phyloP scores from a whole-genome alignment of 176 grass and related monocot genomes.

The Zea luxurians region DNA sequence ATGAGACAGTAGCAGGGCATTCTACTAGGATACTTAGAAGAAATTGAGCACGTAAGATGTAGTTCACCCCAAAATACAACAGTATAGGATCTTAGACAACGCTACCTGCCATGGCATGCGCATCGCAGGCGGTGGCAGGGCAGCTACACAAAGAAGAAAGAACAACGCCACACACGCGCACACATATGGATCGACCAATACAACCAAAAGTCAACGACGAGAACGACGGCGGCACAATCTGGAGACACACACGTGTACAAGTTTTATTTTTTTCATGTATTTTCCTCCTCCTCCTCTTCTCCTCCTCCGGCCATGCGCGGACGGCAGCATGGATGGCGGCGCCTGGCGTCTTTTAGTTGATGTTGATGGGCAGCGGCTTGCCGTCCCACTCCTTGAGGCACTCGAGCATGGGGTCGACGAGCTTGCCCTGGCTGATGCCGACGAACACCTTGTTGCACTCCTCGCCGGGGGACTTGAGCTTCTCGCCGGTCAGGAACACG shows the following conservation, averaged over 20 bases:
- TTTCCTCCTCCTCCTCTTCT: background rate
- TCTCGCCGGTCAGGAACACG: slow-evolving; percentile 82
- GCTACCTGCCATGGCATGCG: slow-evolving; percentile 12
- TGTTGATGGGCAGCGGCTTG: slow-evolving; percentile 66
- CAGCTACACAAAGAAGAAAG: slow-evolving; percentile 46
- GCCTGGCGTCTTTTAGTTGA: slow-evolving; percentile 25
- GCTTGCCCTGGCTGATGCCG: slow-evolving; percentile 73
- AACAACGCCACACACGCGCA: slow-evolving; percentile 35
- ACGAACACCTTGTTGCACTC: slow-evolving; percentile 78
- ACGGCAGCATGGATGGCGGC: too few species aligned
- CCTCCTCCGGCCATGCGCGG: background rate
- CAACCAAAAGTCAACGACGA: slow-evolving; percentile 35
- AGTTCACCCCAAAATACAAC: background rate
- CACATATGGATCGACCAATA: slow-evolving; percentile 20
- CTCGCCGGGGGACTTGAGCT: slow-evolving; percentile 77
- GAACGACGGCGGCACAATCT: slow-evolving; percentile 9
- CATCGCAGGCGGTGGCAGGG: slow-evolving; percentile 19
- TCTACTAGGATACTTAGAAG: slow-evolving; percentile 21
- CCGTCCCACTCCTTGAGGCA: slow-evolving; percentile 90
- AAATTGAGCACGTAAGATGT: slow-evolving; percentile 25
- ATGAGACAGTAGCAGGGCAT: slow-evolving; percentile 9
- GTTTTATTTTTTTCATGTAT: slow-evolving; percentile 37
- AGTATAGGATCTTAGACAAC: slow-evolving; percentile 5
- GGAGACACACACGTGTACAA: slow-evolving; percentile 27
- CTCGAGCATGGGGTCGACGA: slow-evolving; percentile 75